Conservation (phyloP, 257 asterid genomes). For the Capsicum rhomboideum region DNA sequence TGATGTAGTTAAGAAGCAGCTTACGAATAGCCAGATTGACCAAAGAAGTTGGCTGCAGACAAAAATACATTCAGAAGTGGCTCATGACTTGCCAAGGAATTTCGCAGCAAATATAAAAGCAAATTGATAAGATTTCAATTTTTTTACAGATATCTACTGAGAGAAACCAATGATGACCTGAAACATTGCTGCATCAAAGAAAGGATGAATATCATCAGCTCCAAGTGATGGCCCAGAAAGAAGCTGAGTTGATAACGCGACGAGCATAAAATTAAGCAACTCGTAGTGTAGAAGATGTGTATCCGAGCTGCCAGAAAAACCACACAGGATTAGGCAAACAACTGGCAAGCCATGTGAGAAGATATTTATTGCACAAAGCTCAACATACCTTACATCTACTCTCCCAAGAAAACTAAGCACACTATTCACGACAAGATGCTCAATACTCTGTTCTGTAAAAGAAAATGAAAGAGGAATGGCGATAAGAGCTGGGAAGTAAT, state of each 20-base stretch:
- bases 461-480: constrained; percentile 1
- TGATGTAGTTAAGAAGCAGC: constrained; percentile 69
- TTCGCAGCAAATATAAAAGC: not conserved
- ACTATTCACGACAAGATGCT: constrained; percentile 53
- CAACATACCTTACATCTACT: constrained; percentile 77
- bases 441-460: constrained; percentile 57
- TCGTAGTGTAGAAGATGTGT: constrained; percentile 78
- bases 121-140: not conserved
- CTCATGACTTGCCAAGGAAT: not conserved
- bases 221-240: constrained; percentile 92
- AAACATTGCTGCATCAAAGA: constrained; percentile 76
- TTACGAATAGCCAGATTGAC: constrained; percentile 55
- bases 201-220: constrained; percentile 76
- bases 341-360: constrained; percentile 13
- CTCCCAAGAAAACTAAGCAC: constrained; percentile 68
- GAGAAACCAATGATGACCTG: constrained; percentile 44
- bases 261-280: constrained; percentile 73
- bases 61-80: not conserved
- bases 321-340: not conserved
- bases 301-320: constrained; percentile 38
- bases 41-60: constrained; percentile 63
- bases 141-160: not conserved
- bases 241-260: constrained; percentile 87
- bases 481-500: not conserved
- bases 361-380: constrained; percentile 4